A percentile compares a stretch with the other conserved stretches of the same genome.
Conservation (phyloP, 179 eudicot species). For the Actinidia polygama region DNA sequence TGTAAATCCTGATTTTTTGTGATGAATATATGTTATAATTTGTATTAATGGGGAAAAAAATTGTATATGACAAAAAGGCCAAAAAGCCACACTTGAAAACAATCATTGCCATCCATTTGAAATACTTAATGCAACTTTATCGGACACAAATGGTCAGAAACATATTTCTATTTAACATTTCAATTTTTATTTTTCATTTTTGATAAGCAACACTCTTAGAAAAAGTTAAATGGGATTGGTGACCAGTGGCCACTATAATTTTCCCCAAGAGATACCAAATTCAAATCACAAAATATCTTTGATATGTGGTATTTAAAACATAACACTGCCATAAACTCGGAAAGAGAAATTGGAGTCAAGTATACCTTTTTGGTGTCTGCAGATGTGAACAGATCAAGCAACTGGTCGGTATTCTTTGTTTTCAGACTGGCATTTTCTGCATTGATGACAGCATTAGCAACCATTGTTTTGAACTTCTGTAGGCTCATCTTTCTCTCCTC, state of each 20-base stretch:
- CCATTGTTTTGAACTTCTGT: slow-evolving; percentile 91
- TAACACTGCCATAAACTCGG: neutral
- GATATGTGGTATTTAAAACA: neutral
- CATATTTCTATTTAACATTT: neutral
- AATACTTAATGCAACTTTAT: neutral
- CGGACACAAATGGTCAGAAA: neutral
- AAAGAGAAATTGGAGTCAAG: neutral
- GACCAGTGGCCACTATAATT: neutral
- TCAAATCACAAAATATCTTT: neutral
- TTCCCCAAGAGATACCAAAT: neutral
- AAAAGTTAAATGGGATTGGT: neutral
- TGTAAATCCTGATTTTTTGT: too few relatives aligned
- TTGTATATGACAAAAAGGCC: neutral
- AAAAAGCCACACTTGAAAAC: neutral
- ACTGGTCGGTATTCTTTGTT: slow-evolving; percentile 98
- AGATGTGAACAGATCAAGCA: slow-evolving; percentile 93
- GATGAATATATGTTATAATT: too few relatives aligned
- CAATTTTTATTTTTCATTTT: neutral
- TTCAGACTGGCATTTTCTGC: slow-evolving; percentile 96
- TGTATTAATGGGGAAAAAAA: neutral
- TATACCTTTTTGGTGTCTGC: slow-evolving; percentile 78
- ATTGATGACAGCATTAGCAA: slow-evolving; percentile 95
- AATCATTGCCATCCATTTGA: neutral
- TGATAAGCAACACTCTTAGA: neutral
- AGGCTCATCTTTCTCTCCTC: slow-evolving; percentile 99